phyloP scores from a whole-genome alignment of 73 alveolate genomes.

The Paramecium sexaurelia region DNA sequence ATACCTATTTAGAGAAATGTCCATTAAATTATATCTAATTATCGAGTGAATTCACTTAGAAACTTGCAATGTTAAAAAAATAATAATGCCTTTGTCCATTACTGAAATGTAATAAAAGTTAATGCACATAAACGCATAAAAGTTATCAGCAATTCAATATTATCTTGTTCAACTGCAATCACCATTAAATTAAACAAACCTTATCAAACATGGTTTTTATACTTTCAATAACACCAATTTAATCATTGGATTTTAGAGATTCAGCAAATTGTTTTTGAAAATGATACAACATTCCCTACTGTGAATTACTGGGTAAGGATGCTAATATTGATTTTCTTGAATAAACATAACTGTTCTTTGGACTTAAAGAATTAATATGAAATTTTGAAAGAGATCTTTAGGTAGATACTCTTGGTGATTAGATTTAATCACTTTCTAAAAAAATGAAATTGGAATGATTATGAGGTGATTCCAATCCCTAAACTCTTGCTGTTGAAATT shows the following conservation, averaged over 20 bases:
- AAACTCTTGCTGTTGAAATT: neutral
- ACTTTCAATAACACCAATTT: conserved; percentile 2
- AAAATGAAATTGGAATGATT: neutral
- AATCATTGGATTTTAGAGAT: neutral
- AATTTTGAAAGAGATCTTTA: neutral
- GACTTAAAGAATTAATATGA: neutral
- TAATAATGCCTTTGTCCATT: conserved; percentile 2
- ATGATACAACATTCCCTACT: neutral
- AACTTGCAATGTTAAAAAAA: neutral
- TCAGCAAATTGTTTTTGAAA: neutral
- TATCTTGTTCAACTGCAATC: conserved; percentile 43
- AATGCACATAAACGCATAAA: conserved; percentile 16
- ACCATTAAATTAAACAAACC: conserved; percentile 24
- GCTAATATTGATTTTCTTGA: conserved; percentile 1
- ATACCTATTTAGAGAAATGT: conserved; percentile 9
- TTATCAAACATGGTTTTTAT: neutral
- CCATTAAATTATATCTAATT: conserved; percentile 29
- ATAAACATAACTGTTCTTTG: neutral
- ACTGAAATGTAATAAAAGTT: neutral
- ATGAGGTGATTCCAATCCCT: neutral
- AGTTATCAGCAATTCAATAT: neutral
- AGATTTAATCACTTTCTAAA: neutral
- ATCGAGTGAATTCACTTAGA: conserved; percentile 8
- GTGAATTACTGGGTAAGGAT: neutral
- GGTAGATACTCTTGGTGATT: neutral